These are phyloP conservation scores for Spiromastix sp. DNA, from an alignment of 2,329 filamentous ascomycete species.

Conservation along the genomic window DNA sequence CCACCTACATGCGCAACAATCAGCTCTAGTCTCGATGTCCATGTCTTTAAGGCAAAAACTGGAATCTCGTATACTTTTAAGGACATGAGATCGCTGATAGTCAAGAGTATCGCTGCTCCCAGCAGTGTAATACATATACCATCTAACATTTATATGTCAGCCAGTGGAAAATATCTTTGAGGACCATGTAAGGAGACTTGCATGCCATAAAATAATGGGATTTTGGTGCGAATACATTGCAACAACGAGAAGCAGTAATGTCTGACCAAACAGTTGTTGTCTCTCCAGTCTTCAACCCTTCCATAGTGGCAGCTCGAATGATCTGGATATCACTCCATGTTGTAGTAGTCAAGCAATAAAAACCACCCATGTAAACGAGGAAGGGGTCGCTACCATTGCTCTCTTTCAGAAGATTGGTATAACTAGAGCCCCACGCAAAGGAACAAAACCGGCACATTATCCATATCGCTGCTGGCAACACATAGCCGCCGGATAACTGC, in stretches of 20 bases:
- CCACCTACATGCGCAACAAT: constrained; percentile 27
- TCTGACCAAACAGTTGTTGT: constrained; percentile 42
- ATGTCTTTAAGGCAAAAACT: not conserved
- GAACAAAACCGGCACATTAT: too few species aligned
- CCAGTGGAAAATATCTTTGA: too few species aligned
- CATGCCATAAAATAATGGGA: not conserved
- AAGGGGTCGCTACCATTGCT: constrained; percentile 43
- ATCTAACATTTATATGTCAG: constrained; percentile 15
- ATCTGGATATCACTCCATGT: constrained; percentile 46
- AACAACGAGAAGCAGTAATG: constrained; percentile 35
- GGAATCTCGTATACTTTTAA: constrained; percentile 35
- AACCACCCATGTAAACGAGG: constrained; percentile 41
- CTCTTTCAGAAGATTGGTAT: constrained; percentile 41
- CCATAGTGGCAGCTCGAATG: constrained; percentile 41
- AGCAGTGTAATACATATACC: constrained; percentile 51
- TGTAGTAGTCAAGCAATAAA: constrained; percentile 47
- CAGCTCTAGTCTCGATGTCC: not conserved
- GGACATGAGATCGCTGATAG: constrained; percentile 42
- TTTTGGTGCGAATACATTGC: constrained; percentile 49
- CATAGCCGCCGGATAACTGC: too few species aligned
- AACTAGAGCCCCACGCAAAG: not conserved
- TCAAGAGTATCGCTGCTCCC: constrained; percentile 37
- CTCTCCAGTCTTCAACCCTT: constrained; percentile 43
- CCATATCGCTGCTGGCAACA: too few species aligned
- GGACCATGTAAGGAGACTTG: too few species aligned